Evolutionary conservation across 2,329 filamentous ascomycete genomes (phyloP).

Genomic region (Beauveria australis): DNA sequence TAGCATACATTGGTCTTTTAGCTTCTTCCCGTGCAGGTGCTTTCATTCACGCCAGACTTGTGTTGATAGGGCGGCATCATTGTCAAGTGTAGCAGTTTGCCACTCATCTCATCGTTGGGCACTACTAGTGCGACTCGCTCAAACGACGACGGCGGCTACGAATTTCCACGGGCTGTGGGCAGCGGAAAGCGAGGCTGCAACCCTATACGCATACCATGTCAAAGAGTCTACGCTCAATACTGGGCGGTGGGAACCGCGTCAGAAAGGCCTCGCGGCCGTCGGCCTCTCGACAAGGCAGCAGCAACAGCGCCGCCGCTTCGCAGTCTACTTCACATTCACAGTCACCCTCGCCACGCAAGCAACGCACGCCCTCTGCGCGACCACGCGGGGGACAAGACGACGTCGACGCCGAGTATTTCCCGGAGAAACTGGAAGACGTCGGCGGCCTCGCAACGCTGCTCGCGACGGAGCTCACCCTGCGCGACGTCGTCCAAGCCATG

Average conservation of each 20-base stretch:
- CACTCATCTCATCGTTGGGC: neutral
- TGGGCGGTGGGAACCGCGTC: conserved; percentile 29
- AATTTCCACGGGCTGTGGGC: too few relatives aligned
- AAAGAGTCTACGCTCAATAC: conserved; percentile 29
- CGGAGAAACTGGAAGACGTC: conserved; percentile 48
- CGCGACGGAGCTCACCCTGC: conserved; percentile 45
- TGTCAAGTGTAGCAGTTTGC: neutral
- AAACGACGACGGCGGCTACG: too few relatives aligned
- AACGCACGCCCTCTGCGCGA: conserved; percentile 6
- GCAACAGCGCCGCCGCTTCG: neutral
- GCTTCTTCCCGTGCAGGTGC: too few relatives aligned
- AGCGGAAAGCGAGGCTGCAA: neutral
- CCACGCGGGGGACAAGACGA: conserved; percentile 20
- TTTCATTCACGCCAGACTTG: neutral
- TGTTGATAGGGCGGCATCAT: neutral
- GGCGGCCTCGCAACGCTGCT: conserved; percentile 52
- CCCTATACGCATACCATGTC: conserved; percentile 18
- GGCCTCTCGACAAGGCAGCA: conserved; percentile 4
- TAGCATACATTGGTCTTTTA: neutral
- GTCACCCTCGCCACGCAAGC: conserved; percentile 13
- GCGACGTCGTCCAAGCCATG: conserved; percentile 58
- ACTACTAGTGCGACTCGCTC: neutral
- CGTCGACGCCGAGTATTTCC: conserved; percentile 23
- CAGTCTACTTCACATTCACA: neutral
- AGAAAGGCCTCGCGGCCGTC: conserved; percentile 22